Evolutionary conservation across 2,329 filamentous ascomycete genomes (phyloP).

Genomic region (Atkinsonella hypoxylon): DNA sequence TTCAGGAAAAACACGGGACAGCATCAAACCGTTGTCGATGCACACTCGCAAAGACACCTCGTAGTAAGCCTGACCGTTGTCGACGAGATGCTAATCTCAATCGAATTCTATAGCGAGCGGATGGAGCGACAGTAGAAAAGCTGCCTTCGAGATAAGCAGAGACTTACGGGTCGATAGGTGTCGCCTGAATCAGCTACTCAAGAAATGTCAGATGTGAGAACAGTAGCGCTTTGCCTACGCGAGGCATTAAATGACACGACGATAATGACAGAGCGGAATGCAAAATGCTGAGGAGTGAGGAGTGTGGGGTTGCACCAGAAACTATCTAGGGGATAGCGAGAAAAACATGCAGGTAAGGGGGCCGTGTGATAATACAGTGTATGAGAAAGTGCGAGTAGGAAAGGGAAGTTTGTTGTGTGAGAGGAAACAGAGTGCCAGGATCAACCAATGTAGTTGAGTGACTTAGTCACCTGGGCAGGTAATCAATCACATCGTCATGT

Average conservation of each 20-base stretch:
- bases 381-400: slow-evolving; percentile 3
- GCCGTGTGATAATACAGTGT: slow-evolving; percentile 7
- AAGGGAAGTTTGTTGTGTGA: not conserved
- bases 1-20: too few species aligned
- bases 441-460: not conserved
- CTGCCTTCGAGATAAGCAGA: not conserved
- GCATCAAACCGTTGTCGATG: too few species aligned
- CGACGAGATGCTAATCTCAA: too few species aligned
- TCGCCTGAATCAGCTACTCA: slow-evolving; percentile 47
- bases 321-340: not conserved
- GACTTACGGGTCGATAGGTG: slow-evolving; percentile 48
- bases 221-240: slow-evolving; percentile 3
- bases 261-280: slow-evolving; percentile 1
- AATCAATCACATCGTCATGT: slow-evolving; percentile 1
- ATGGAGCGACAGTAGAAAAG: slow-evolving; percentile 6
- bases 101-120: not conserved
- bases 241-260: slow-evolving; percentile 2
- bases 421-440: not conserved
- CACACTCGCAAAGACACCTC: too few species aligned
- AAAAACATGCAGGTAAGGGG: slow-evolving; percentile 7
- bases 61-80: too few species aligned
- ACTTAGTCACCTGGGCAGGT: not conserved
- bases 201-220: slow-evolving; percentile 27
- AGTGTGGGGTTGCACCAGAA: slow-evolving; percentile 13
- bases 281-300: slow-evolving; percentile 11